phyloP scores from a whole-genome alignment of 495 filamentous ascomycete species.

The Penicillium malachiteum region DNA sequence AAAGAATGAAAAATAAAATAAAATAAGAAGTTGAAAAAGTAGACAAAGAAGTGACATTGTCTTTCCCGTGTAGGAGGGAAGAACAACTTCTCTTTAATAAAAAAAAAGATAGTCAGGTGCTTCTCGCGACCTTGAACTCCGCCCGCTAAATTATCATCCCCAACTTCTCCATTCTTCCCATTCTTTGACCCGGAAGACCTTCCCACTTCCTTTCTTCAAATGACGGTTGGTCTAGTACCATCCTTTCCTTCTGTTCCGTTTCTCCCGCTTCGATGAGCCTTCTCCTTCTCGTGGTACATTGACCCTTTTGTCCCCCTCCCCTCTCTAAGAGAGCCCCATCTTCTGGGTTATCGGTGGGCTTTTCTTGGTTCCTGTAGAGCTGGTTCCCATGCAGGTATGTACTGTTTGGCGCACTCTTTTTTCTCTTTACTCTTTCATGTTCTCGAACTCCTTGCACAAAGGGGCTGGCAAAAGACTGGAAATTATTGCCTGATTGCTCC shows the following conservation, averaged over 20 bases:
- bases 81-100: no score
- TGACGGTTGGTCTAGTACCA: conserved; percentile 10
- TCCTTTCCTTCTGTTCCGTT: conserved; percentile 13
- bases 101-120: conserved; percentile 13
- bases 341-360: conserved; percentile 28
- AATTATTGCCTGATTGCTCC: not conserved
- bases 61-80: no score
- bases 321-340: conserved; percentile 21
- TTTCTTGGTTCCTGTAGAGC: conserved; percentile 29
- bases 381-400: conserved; percentile 49
- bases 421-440: not conserved
- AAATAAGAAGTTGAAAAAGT: not conserved
- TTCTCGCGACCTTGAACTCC: conserved; percentile 10
- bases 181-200: not conserved
- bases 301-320: conserved; percentile 26
- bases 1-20: not conserved
- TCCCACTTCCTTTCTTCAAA: conserved; percentile 9
- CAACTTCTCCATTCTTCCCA: conserved; percentile 2
- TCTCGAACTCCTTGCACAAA: not conserved
- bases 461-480: not conserved
- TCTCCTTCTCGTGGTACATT: conserved; percentile 41
- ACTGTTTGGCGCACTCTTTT: conserved; percentile 5
- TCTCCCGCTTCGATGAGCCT: conserved; percentile 48
- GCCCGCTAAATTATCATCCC: conserved; percentile 10
- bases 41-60: not conserved